Evolutionary conservation across 1,284 basidiomycete species (phyloP), one percentile per base, ranked within the genome.

Genomic region (Vanrija humicola): DNA sequence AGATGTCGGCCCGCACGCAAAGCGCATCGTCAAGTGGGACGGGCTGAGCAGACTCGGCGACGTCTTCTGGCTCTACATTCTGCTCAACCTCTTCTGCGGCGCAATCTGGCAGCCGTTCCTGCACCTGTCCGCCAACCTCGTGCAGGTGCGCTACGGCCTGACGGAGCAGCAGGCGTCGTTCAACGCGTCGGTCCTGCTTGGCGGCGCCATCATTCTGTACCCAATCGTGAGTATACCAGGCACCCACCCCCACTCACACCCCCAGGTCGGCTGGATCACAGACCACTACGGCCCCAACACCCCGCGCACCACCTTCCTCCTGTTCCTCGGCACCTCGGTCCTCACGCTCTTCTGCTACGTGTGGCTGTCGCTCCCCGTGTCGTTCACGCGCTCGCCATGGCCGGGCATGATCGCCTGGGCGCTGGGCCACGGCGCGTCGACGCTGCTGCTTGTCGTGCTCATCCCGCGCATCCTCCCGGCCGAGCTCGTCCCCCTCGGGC

Each of bases 31-130:
- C 49, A 58, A 56, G 43, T 64, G 61, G 57, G 53, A 65, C n/a
- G 62, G 67, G 26, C 45, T 65, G 10, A 51, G 50, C 34, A 48
- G 82, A 58, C 78, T 90, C 6, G 88, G 87, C 7, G 88, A 89
- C 66, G 79, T 87, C 10, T 90, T 89, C 66, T 90, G 87, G 87
- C 82, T 85, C 80, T 88, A 74, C 77, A 85, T 72, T 40, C 26
- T 66, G 3, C 46, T 69, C 18, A 89, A 89, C 61, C 72, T 89
- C 7, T 75, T 89, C 16, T 89, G 85, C 55, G 88, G 88, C n/a
- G 79, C 82, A 58, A 84, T 88, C 39, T 90, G 88, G 88, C 79
- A 82, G 15, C 88, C 88, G 1, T 89, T 89, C 67, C 83, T 83
- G 14, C 87, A 90, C 66, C 82, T 90, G 44, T 82, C 85, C 16